Percentiles rank a stretch among this genome's conserved stretches.
Conservation (phyloP, 306 rosid species). For the Lathyrus oleraceus region DNA sequence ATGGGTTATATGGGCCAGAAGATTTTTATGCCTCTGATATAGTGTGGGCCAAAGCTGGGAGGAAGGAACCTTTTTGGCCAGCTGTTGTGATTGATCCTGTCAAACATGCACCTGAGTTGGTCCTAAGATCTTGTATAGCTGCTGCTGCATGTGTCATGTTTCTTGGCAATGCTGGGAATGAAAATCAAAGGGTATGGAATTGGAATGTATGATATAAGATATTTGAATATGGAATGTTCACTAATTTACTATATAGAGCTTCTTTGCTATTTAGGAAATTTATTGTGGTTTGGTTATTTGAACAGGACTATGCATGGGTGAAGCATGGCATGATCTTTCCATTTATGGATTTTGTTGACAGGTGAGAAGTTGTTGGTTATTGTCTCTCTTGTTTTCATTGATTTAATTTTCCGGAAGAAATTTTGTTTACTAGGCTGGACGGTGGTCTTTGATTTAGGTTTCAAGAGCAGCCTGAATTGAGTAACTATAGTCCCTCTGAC, state of each 20-base stretch:
- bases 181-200: conserved; percentile 74
- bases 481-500: conserved; percentile 58
- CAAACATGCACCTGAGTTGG: conserved; percentile 92
- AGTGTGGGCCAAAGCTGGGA: conserved; percentile 98
- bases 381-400: conserved; percentile 5
- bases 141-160: conserved; percentile 99
- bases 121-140: conserved; percentile 81
- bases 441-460: conserved; percentile 60
- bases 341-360: conserved; percentile 75
- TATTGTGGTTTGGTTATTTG: conserved; percentile 44
- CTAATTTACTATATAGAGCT: conserved; percentile 1
- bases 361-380: conserved; percentile 54
- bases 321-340: conserved; percentile 90
- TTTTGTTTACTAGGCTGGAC: conserved; percentile 39
- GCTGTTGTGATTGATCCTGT: conserved; percentile 96
- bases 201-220: background rate
- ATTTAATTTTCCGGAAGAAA: conserved; percentile 9
- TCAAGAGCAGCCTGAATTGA: conserved; percentile 77
- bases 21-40: conserved; percentile 89
- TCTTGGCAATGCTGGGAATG: conserved; percentile 80
- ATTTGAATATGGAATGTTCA: conserved; percentile 27
- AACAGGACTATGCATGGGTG: conserved; percentile 99
- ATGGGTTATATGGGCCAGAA: conserved; percentile 82
- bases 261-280: conserved; percentile 34
- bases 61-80: conserved; percentile 97